Percentiles rank a stretch among this genome's conserved stretches.
phyloP scores from a whole-genome alignment of 192 early-diverging fungal species.

The Haplosporangium gracile region DNA sequence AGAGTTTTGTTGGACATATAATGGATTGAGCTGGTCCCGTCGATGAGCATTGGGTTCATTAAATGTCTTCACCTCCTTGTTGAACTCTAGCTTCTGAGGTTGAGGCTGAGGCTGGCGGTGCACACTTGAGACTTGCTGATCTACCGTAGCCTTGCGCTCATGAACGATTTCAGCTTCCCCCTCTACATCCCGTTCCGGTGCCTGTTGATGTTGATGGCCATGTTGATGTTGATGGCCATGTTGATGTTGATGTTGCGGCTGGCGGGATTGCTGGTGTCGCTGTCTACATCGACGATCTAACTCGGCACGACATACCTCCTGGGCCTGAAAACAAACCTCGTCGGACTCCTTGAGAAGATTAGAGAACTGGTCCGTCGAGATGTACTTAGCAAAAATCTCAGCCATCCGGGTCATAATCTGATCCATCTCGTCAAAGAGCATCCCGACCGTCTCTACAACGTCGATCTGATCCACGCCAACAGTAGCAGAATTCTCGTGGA shows the following conservation, averaged over 20 bases:
- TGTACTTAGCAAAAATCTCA: constrained; percentile 23
- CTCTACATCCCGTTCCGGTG: background rate
- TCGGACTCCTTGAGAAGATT: constrained; percentile 32
- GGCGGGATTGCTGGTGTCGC: background rate
- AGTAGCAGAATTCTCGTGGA: background rate
- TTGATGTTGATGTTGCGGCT: background rate
- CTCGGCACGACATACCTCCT: constrained; percentile 19
- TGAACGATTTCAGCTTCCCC: background rate
- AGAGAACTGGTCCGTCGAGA: constrained; percentile 26
- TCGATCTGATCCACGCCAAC: background rate
- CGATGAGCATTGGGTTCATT: background rate
- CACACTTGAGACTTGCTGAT: background rate
- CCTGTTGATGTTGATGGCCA: background rate
- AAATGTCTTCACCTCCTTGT: background rate
- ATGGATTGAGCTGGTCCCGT: background rate
- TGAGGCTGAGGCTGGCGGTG: background rate
- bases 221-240: background rate
- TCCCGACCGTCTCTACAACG: constrained; percentile 3
- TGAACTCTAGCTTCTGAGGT: background rate
- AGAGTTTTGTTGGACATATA: background rate
- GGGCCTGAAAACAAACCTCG: constrained; percentile 25
- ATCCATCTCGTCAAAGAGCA: constrained; percentile 32
- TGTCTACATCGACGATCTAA: background rate
- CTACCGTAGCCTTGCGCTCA: background rate
- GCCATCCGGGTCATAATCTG: constrained; percentile 20